Base-by-base conservation (phyloP, 192 early-diverging fungal species). In the Podila clonocystis region DNA sequence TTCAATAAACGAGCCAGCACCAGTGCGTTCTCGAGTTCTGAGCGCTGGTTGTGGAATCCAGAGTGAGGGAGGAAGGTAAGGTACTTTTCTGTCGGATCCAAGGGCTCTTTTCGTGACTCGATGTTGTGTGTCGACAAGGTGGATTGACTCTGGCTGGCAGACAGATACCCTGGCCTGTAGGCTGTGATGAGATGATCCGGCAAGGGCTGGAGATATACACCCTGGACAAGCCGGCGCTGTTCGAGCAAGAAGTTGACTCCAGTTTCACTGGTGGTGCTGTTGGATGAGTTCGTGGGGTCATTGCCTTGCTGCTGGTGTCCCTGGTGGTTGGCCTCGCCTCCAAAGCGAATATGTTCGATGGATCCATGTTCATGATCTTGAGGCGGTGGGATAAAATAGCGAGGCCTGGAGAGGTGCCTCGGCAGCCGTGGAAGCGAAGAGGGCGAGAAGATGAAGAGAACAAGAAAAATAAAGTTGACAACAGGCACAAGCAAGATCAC, bases 41-140 rank as follows among this genome's bases (percentile, higher is more conserved):
- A 73, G 2, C 86, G 70, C 68, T 89, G 88, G 63, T 89, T 89
- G 38, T 89, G 86, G 50, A 89, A 82, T 15, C 88, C 88, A 41
- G 86, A 87, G 28, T 89, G 88, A 2, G 88, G 88, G 15, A 86
- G 55, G 68, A 75, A 89, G 4, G 85, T 85, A 8, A 89, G 50
- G 31, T 65, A 89, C 28, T 82, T 74, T 61, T 61, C 29, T 55
- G 52, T 55, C 19, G 20, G 52, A 45, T 45, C 41, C 8, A 55
- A 24, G 22, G 52, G 50, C 1, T 52, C 52, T 55, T 55, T 22
- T 55, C n/a, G 20, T 9, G 22, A 17, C 41, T 55, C 24, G 52
- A 6, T n/a, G n/a, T 55, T 55, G 52, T 55, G 0, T 9, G 52
- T 11, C n/a, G n/a, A 4, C 7, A 22, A 12, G 4, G 52, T 26